Percentiles rank a stretch among this genome's conserved stretches.
phyloP scores from a whole-genome alignment of 257 asterid genomes.

The Nemophila menziesii region DNA sequence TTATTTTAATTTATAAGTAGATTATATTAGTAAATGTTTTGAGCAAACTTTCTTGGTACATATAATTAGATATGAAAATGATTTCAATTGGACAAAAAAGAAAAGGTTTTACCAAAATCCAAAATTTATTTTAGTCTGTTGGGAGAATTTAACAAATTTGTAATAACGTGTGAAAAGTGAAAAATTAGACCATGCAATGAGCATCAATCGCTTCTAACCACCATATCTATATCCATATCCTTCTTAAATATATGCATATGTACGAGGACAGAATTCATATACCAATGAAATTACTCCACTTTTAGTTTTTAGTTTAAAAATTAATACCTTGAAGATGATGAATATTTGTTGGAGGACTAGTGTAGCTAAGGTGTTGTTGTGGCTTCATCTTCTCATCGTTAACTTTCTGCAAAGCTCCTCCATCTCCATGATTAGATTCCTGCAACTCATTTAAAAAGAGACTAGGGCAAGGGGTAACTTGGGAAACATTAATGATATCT shows the following conservation, averaged over 20 bases:
- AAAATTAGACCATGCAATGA: constrained; percentile 4
- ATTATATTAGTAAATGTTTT: too few relatives aligned
- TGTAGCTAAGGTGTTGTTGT: constrained; percentile 21
- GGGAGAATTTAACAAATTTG: constrained; percentile 18
- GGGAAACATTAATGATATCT: constrained; percentile 15
- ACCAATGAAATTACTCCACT: too few relatives aligned
- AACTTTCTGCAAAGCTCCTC: constrained; percentile 24
- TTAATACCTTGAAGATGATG: constrained; percentile 24
- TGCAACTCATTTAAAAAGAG: constrained; percentile 38
- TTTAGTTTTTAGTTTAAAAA: too few relatives aligned
- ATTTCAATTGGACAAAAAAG: too few relatives aligned
- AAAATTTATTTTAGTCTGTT: constrained; percentile 28
- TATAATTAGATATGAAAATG: too few relatives aligned
- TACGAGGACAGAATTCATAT: background rate
- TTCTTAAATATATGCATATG: background rate
- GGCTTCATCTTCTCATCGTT: constrained; percentile 38
- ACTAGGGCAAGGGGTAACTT: constrained; percentile 18
- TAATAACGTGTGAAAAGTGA: constrained; percentile 12
- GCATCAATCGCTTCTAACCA: constrained; percentile 39
- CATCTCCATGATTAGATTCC: constrained; percentile 35
- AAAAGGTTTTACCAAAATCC: constrained; percentile 36
- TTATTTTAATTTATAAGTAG: too few relatives aligned
- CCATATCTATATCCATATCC: constrained; percentile 8
- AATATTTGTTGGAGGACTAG: constrained; percentile 12
- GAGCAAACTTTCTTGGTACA: too few relatives aligned